Evolutionary conservation across 2,329 filamentous ascomycete genomes (phyloP), one percentile per base, ranked within the genome.

Genomic region (Alternaria tenuissima): DNA sequence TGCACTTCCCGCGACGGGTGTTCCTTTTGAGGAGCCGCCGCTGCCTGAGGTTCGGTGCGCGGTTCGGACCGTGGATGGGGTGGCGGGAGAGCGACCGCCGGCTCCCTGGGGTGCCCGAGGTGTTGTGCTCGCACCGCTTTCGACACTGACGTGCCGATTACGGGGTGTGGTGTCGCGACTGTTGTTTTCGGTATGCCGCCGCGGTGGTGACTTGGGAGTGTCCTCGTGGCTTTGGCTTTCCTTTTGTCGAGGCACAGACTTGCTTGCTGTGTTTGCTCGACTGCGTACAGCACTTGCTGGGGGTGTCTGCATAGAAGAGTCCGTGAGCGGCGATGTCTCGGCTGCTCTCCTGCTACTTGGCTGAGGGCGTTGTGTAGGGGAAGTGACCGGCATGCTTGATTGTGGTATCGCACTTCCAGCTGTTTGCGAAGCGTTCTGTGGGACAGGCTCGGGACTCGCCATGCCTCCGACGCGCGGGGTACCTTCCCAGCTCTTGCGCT

Each of bases 401-500:
- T 52, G 54, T 47, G 59, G 60, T 34, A 55, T 52, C 20, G 22
- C 46, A 42, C 63, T 59, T 26, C 59, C 55, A 46, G 57, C 57
- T 54, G 65, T 54, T 60, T 67, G 67, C 18, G 63, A 57, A 11
- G 60, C 48, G 42, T 53, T 56, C n/a, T 63, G 66, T 55, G 61
- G 59, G 26, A 62, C 55, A 42, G 70, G 69, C 39, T 75, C 74
- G n/a, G 75, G 75, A 34, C 70, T 77, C 32, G 60, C 61, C 48
- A 73, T 62, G 36, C 70, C 71, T n/a, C 67, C 69, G 22, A 78
- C 71, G 9, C 70, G 72, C 30, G 76, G 76, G 20, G 76, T 78
- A 3, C 73, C 74, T 64, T 79, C 78, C 67, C 72, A 79, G 49
- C 76, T 74, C 66, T 79, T 73, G 2, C 93, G 87, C 79, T 91